Evolutionary conservation across 345 rosid species (phyloP), one percentile per base, ranked within the genome.

Genomic region (Sonneratia caseolaris): DNA sequence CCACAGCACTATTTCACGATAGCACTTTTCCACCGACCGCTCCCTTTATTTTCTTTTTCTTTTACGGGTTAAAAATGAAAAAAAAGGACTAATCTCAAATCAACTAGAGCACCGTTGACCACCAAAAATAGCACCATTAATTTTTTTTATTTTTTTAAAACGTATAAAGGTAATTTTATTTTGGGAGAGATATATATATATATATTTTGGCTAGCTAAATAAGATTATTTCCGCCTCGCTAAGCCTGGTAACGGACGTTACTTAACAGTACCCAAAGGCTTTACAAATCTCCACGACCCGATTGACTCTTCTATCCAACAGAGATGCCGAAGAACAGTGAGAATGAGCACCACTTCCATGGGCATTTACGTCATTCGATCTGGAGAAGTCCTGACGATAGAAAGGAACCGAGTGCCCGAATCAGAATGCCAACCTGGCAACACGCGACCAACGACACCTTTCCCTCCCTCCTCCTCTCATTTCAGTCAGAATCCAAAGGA

Each of bases 391-490:
- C 51, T 14, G 51, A 47, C 7, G 3, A 47, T 47, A 47, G 37
- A 32, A 64, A 64, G 37, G 32, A 12, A 5, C 38, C 15, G 67
- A 19, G 40, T 27, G 67, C 36, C 67, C 38, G 67, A 64, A 27
- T 27, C 51, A 55, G 18, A 36, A 6, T 37, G 75, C 71, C 66
- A 73, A 24, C 71, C 71, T 49, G 71, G 65, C 75, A 66, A 9
- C 40, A 73, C 47, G 55, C 68, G 68, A 55, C 51, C 76, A 55
- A 47, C 70, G 32, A 65, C 37, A 64, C 35, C 69, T 43, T 14
- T 67, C 56, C 27, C 56, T 10, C 53, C 22, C 19, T 43, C 24
- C 11, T 37, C 21, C 32, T 51, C 68, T 55, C 7, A 22, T 38
- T 48, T 42, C 37, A 22, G 37, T 42, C 37, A 22, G 37, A 43